Base-by-base conservation (phyloP, 2,329 filamentous ascomycete species). In the Rutstroemia sp. region DNA sequence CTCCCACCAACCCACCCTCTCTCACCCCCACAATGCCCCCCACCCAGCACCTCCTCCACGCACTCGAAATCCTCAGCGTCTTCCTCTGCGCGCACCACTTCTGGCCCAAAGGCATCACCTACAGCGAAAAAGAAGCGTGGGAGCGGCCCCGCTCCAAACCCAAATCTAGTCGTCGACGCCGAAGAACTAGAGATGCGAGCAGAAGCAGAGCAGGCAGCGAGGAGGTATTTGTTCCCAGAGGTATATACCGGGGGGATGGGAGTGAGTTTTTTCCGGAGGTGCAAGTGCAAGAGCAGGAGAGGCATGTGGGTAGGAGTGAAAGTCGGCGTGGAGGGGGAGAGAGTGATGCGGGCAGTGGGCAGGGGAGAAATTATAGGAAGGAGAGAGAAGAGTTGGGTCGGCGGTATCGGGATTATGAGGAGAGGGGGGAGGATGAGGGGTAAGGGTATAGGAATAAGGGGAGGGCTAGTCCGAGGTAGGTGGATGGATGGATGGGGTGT, bases 61-160 rank as follows among this genome's bases (percentile, higher is more conserved):
- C 42, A 19, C 17, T 46, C 21, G 17, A 64, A 27, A 65, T 67
- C 44, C 44, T 64, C 17, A 61, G 60, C 7, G 59, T 62, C 19
- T 63, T 66, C 59, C 51, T 60, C 27, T 63, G 60, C 30, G 61
- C 58, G 2, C 61, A 65, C 44, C 60, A 66, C 21, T 62, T 66
- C n/a, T 66, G 63, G 62, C 65, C 64, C 1, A 65, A 64, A 38
- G 65, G 64, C 2, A 52, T 65, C 14, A 61, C 56, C 2, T 65
- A 66, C 30, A 60, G 64, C 21, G 61, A 65, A n/a, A 45, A 57
- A 45, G 65, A 66, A 45, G 60, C 62, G 1, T 64, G 61, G 62
- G 65, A 64, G 30, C 30, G 10, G 19, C 19, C 19, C 2, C 27
- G 8, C 27, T 30, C 27, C 10, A 30, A 30, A 30, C 10, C 27